A percentile compares a stretch with the other conserved stretches of the same genome.
phyloP scores from a whole-genome alignment of 1,284 basidiomycete genomes.

The Pyrrhoderma lamaoense region DNA sequence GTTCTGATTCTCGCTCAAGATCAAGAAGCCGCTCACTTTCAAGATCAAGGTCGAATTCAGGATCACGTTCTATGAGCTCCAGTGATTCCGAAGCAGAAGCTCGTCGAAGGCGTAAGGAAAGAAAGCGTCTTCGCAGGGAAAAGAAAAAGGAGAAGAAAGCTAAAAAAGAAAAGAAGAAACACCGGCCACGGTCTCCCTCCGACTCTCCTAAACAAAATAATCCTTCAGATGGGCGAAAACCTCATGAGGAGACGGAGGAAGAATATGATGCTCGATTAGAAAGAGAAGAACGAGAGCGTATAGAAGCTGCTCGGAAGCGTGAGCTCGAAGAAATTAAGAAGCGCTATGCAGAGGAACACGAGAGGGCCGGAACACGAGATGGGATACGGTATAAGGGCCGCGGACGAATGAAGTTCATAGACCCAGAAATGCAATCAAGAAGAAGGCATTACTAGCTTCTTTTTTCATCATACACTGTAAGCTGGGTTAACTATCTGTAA shows the following conservation, averaged over 20 bases:
- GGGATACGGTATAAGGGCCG: constrained; percentile 64
- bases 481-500: no score
- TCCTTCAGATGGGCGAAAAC: constrained; percentile 24
- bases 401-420: constrained; percentile 61
- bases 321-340: constrained; percentile 46
- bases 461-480: no score
- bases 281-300: constrained; percentile 58
- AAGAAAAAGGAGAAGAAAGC: constrained; percentile 25
- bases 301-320: constrained; percentile 38
- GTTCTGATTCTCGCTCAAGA: not conserved
- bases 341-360: constrained; percentile 27
- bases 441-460: not conserved
- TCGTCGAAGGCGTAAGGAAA: constrained; percentile 20
- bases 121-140: constrained; percentile 27
- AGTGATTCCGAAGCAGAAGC: constrained; percentile 20
- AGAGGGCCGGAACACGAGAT: not conserved
- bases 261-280: constrained; percentile 69
- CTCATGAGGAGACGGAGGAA: constrained; percentile 46
- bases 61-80: constrained; percentile 18
- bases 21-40: constrained; percentile 23
- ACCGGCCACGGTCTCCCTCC: constrained; percentile 20
- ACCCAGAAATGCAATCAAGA: constrained; percentile 40
- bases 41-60: constrained; percentile 22
- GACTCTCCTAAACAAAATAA: constrained; percentile 7
- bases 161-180: constrained; percentile 24